Percentiles rank a stretch among this genome's conserved stretches.
Evolutionary conservation across 2,329 filamentous ascomycete species (phyloP).

Genomic region (Aspergillus floridensis): DNA sequence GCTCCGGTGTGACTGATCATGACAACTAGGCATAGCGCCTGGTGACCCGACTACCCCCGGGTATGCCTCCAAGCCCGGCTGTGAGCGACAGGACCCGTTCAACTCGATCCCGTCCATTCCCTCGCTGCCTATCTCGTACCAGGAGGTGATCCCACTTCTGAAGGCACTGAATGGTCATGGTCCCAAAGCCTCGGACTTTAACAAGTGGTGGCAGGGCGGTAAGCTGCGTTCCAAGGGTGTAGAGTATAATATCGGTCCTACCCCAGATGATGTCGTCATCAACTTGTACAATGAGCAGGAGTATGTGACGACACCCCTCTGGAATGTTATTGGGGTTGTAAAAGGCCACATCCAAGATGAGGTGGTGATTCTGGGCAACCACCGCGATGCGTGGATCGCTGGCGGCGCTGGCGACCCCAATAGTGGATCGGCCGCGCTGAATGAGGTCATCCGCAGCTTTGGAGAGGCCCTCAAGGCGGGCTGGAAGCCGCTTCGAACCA

Average conservation of each 20-base stretch:
- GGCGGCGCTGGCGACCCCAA: constrained; percentile 83
- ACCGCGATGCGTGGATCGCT: constrained; percentile 84
- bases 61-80: constrained; percentile 89
- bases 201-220: constrained; percentile 68
- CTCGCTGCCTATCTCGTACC: constrained; percentile 85
- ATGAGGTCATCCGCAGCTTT: constrained; percentile 74
- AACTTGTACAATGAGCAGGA: constrained; percentile 77
- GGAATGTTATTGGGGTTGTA: constrained; percentile 90
- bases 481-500: constrained; percentile 83
- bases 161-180: constrained; percentile 87
- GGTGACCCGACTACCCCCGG: constrained; percentile 88
- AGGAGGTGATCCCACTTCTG: constrained; percentile 82
- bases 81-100: constrained; percentile 68
- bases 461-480: constrained; percentile 68
- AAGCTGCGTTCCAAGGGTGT: constrained; percentile 78
- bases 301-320: constrained; percentile 76
- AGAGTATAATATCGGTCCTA: constrained; percentile 80
- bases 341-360: constrained; percentile 84
- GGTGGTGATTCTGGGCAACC: constrained; percentile 87
- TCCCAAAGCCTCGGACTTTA: constrained; percentile 71
- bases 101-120: constrained; percentile 77
- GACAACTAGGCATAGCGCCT: constrained; percentile 52
- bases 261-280: constrained; percentile 67
- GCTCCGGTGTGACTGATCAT: background rate
- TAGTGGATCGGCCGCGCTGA: constrained; percentile 74